These are phyloP conservation scores for Musa beccarii DNA, from an alignment of 176 grass and related monocot genomes.

Conservation along the genomic window DNA sequence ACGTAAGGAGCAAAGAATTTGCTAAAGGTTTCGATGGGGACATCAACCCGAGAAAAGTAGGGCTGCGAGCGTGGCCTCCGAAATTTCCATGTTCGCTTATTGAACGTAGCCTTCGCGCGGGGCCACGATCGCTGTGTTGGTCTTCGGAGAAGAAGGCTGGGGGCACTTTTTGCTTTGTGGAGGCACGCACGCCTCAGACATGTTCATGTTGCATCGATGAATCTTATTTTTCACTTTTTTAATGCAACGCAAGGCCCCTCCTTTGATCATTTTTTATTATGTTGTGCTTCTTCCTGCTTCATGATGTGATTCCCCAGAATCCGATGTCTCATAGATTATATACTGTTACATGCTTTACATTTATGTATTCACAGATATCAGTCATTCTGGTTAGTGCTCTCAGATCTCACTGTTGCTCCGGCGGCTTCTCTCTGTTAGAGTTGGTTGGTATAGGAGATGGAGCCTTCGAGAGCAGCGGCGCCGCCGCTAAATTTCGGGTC, in stretches of 20 bases:
- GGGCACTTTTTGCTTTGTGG: neutral
- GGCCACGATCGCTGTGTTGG: neutral
- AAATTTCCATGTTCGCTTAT: neutral
- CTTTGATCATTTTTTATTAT: neutral
- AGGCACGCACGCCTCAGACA: neutral
- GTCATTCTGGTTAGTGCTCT: neutral
- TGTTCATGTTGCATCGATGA: neutral
- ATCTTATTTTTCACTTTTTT: too few species aligned
- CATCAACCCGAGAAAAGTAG: neutral
- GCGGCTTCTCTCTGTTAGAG: neutral
- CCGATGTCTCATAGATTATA: neutral
- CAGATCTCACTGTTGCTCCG: neutral
- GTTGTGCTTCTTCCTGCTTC: neutral
- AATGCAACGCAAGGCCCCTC: neutral
- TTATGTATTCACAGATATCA: neutral
- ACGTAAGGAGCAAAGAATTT: neutral
- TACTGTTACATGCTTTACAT: neutral
- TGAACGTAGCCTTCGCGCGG: too few species aligned
- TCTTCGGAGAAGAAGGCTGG: neutral
- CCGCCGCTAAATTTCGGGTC: constrained; percentile 3
- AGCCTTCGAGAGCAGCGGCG: neutral
- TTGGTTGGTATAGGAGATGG: constrained; percentile 1
- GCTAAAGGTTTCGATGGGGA: neutral
- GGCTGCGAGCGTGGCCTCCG: neutral
- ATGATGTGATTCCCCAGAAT: neutral